These are phyloP conservation scores for Solanum okadae DNA, from an alignment of 257 asterid genomes.

Conservation along the genomic window DNA sequence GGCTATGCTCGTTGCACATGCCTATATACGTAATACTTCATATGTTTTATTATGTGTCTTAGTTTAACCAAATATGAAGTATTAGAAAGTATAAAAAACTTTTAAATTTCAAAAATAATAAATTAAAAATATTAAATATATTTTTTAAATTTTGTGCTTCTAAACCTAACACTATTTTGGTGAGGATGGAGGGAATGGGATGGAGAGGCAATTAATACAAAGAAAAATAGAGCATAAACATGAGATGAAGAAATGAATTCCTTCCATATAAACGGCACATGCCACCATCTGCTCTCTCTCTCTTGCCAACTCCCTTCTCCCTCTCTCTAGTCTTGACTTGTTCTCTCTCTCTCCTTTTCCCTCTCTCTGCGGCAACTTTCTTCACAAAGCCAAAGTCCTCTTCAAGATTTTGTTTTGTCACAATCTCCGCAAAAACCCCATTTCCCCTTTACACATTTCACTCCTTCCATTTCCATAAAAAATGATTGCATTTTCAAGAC, in stretches of 20 bases:
- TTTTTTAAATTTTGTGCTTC: neutral
- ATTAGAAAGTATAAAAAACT: too few relatives aligned
- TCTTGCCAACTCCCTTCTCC: slow-evolving; percentile 10
- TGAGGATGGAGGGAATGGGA: neutral
- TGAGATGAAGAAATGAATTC: slow-evolving; percentile 2
- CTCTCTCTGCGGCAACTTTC: neutral
- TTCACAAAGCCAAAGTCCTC: neutral
- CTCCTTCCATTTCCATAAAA: neutral
- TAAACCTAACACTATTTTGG: neutral
- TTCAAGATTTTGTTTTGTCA: neutral
- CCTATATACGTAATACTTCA: neutral
- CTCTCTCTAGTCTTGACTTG: neutral
- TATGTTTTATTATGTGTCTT: neutral
- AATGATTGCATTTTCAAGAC: slow-evolving; percentile 8
- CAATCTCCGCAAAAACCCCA: slow-evolving; percentile 1
- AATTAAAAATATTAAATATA: neutral
- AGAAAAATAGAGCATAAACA: neutral
- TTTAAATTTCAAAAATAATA: neutral
- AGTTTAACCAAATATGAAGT: too few relatives aligned
- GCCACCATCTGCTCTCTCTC: slow-evolving; percentile 1
- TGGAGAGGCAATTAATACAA: neutral
- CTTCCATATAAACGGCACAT: slow-evolving; percentile 12
- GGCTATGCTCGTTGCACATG: neutral
- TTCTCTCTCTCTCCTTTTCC: neutral
- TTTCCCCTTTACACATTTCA: neutral